Conservation (phyloP, 768 basidiomycete genomes). For the Cystofilobasidium bisporidii region DNA sequence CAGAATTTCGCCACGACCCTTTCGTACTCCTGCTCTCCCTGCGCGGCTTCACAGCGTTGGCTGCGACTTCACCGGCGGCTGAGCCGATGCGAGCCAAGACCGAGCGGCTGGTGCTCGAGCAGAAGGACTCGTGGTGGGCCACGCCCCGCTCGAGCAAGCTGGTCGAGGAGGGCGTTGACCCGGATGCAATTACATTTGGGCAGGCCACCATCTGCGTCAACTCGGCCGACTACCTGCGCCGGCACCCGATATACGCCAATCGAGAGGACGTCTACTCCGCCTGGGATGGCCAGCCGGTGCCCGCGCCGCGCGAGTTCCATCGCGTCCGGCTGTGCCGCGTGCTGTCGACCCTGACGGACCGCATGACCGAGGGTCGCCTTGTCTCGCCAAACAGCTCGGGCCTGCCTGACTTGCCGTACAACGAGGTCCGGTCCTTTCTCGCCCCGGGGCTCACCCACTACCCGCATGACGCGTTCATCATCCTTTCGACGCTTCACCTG, state of each 20-base stretch:
- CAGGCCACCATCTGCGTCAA: background rate
- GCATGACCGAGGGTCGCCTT: background rate
- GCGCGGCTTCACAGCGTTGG: background rate
- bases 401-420: constrained; percentile 5
- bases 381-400: background rate
- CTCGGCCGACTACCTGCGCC: constrained; percentile 1
- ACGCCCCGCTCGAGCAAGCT: background rate
- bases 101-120: background rate
- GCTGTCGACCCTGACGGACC: background rate
- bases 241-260: background rate
- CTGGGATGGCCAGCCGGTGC: constrained; percentile 7
- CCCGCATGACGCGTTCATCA: background rate
- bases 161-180: background rate
- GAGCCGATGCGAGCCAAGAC: background rate
- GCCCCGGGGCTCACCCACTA: background rate
- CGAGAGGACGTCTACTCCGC: background rate
- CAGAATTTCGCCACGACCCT: background rate
- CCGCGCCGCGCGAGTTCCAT: background rate
- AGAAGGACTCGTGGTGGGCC: background rate
- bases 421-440: background rate
- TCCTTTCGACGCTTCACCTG: constrained; percentile 1
- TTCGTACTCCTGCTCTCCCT: constrained; percentile 6
- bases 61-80: background rate
- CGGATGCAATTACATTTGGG: background rate
- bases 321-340: background rate